phyloP scores from a whole-genome alignment of 331 rosid species.

The Pyracantha coccinea region DNA sequence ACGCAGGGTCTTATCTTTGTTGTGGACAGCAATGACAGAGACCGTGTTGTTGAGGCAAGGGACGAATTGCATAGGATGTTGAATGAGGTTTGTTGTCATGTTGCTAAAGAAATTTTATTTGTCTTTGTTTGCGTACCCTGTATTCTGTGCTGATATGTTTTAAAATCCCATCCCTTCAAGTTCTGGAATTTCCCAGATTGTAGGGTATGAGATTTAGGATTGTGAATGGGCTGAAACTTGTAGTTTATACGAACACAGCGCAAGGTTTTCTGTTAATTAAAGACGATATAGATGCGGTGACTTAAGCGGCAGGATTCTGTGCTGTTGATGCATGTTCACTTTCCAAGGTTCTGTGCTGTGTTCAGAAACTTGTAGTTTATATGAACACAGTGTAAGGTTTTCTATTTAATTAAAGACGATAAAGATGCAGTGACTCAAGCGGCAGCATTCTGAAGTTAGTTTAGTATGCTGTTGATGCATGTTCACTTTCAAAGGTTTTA shows the following conservation, averaged over 20 bases:
- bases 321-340: too few species aligned
- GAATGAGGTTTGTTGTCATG: conserved; percentile 66
- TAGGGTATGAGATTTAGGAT: background rate
- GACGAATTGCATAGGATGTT: conserved; percentile 98
- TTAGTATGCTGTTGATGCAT: background rate
- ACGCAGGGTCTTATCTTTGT: conserved; percentile 99
- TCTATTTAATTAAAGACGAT: background rate
- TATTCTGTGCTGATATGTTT: background rate
- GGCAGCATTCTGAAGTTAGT: background rate
- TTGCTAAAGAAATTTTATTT: background rate
- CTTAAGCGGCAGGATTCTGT: background rate
- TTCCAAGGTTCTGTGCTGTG: too few species aligned
- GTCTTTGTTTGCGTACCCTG: background rate
- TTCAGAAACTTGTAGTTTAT: background rate
- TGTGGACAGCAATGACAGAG: conserved; percentile 99
- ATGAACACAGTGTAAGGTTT: background rate
- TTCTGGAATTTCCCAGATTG: background rate
- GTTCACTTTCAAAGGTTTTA: background rate
- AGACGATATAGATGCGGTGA: background rate
- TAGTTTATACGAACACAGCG: background rate
- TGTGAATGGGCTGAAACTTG: background rate
- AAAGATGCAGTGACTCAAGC: background rate
- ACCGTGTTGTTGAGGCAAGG: conserved; percentile 98
- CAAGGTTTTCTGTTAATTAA: background rate
- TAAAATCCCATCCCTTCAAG: background rate